Base-by-base conservation (phyloP, 2,329 filamentous ascomycete species). In the Paraphoma chrysanthemicola region DNA sequence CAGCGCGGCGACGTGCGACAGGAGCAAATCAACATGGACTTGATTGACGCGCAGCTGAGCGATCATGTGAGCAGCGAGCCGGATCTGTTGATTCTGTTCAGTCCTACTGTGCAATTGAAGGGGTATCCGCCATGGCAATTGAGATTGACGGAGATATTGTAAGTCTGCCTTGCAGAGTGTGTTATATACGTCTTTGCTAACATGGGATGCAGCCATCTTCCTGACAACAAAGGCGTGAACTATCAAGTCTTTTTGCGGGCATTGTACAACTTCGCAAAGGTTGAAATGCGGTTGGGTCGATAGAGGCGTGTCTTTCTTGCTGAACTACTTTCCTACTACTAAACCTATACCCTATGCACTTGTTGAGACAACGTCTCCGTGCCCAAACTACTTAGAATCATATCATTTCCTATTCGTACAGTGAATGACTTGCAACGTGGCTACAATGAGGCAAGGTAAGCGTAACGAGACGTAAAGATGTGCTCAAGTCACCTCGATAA, bases 111-210 rank as follows among this genome's bases (percentile, higher is more conserved):
- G 51, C 89, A 93, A 73, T 79, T 99, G 44, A 89, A 92, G 51
- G 93, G 95, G 9, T 99, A 98, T 74, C 95, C 95, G 9, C 95
- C 95, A 1, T 99, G 95, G 95, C 95, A 97, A 78, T 86, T 98
- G 59, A 86, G 95, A 43, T 80, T 99, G 72, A 97, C 93, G 0
- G 95, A 99, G 82, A 97, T 99, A 55, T 97, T 93, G 73, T 86
- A 81, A 74, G 85, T 52, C 14, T 18, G 36, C 6, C 23, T 33
- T 44, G 48, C 62, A 48, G 59, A 69, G 51, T 64, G 43, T 28
- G 4, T 3, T 11, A 10, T 42, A 38, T 11, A 17, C 12, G 16
- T 23, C 38, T 12, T 11, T 44, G 42, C 66, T 68, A 45, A 71
- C 54, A 23, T 18, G 31, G 4, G 28, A 51, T 23, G 11, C 17